Evolutionary conservation across 139 green algal species (phyloP), one percentile per base, ranked within the genome.

Genomic region (Diplosphaera chodatii): DNA sequence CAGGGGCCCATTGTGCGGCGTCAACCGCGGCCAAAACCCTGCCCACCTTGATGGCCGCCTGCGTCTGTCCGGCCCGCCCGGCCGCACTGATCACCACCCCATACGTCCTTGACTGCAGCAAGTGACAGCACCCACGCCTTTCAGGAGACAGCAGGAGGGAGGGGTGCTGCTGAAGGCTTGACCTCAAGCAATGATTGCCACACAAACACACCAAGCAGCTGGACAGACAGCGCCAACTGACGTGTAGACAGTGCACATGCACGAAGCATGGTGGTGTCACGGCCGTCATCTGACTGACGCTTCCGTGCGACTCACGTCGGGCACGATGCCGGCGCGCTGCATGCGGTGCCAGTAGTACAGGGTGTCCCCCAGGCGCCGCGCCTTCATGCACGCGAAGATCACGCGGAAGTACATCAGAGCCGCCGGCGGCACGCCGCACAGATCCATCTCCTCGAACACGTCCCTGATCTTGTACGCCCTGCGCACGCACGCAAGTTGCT

Each of bases 251-350:
- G 37, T 48, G 37, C 37, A 8, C 37, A 8, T 48, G n/a, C n/a
- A n/a, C n/a, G n/a, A n/a, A n/a, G n/a, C n/a, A n/a, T n/a, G n/a
- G n/a, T n/a, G n/a, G n/a, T n/a, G n/a, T n/a, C n/a, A n/a, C n/a
- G n/a, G n/a, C n/a, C n/a, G n/a, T n/a, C n/a, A n/a, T n/a, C n/a
- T n/a, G n/a, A n/a, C n/a, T n/a, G n/a, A n/a, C n/a, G n/a, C n/a
- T n/a, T n/a, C n/a, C n/a, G n/a, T n/a, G n/a, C n/a, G n/a, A n/a
- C 73, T 74, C 73, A 78, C 73, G 31, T 78, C 73, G 1, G 31
- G 67, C 73, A 66, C 8, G 22, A 78, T 63, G 8, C 74, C 74
- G 1, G 32, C 37, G 28, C 68, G 67, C 74, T 75, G 31, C 74
- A 78, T 78, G 59, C 69, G 67, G 33, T 74, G 30, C 4, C 65